phyloP scores from a whole-genome alignment of 2,329 filamentous ascomycete genomes.

The Clarireedia homoeocarpa region DNA sequence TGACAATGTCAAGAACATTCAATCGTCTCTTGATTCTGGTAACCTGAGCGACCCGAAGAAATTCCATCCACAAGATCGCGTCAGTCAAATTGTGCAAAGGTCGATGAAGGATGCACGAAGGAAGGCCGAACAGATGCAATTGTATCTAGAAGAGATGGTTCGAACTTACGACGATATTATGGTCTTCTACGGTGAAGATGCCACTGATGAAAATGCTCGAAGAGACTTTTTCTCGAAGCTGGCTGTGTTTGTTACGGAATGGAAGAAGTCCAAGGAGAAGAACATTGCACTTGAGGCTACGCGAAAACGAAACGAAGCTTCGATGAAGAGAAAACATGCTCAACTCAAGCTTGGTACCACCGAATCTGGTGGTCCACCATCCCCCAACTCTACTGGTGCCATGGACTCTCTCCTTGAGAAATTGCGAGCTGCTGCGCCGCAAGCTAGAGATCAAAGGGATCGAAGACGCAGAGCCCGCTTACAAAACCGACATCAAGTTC shows the following conservation, averaged over 20 bases:
- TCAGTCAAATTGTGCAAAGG: constrained; percentile 82
- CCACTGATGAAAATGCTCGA: constrained; percentile 81
- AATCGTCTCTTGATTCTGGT: constrained; percentile 83
- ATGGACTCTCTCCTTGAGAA: constrained; percentile 97
- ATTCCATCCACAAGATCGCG: constrained; percentile 95
- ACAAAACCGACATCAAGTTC: constrained; percentile 84
- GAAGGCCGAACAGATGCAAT: constrained; percentile 91
- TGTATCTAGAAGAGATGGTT: constrained; percentile 90
- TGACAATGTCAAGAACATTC: constrained; percentile 88
- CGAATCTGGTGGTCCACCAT: constrained; percentile 43
- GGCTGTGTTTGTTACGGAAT: constrained; percentile 81
- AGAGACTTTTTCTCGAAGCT: constrained; percentile 95
- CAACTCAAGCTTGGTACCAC: constrained; percentile 46
- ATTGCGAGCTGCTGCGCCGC: constrained; percentile 83
- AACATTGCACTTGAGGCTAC: constrained; percentile 78
- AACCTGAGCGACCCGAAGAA: constrained; percentile 95
- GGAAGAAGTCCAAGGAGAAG: constrained; percentile 95
- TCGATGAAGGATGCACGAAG: constrained; percentile 94
- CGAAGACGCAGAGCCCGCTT: constrained; percentile 77
- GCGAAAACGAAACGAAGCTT: constrained; percentile 77
- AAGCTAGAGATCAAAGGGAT: constrained; percentile 82
- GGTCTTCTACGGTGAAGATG: constrained; percentile 93
- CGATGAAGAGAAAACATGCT: constrained; percentile 80
- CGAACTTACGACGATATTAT: constrained; percentile 92
- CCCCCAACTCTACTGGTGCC: constrained; percentile 71